Base-by-base conservation (phyloP, 108 stramenopile species). In the Conticribra weissflogii region DNA sequence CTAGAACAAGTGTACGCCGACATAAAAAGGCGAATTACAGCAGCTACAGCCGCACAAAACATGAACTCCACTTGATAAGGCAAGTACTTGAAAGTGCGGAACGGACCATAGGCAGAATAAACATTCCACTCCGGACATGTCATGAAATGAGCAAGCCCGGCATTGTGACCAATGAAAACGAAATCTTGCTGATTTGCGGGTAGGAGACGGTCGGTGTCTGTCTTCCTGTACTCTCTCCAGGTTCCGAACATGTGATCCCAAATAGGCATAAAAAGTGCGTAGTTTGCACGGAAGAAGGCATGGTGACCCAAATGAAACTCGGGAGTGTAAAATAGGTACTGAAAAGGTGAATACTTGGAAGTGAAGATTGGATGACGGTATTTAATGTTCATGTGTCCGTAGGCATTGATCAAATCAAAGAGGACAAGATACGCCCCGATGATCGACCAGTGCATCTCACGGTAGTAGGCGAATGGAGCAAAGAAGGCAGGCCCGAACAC, bases 231-330 rank as follows among this genome's bases (percentile, higher is more conserved):
- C 30, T 71, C 50, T 24, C 86, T 84, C 55, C 63, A 72, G 30
- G 82, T 88, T 23, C 86, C 86, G 63, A 83, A 81, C 57, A 88
- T 45, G 54, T 78, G 76, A 61, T 88, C 86, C 86, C 86, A 88
- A 25, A 88, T 54, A 14, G 86, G 86, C 86, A 88, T 88, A 54
- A 88, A 88, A 2, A 88, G 71, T 8, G 70, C 75, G 49, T 88
- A 88, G 59, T 88, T 88, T 2, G 86, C 84, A 28, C 80, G 59
- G 66, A 88, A 88, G 73, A 83, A 88, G 19, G 83, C 83, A 67
- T 88, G 86, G 59, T 88, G 86, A 16, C 86, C 86, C 34, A 88
- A 76, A 66, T 88, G 86, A 34, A 83, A 88, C 55, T 88, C 86
- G n/a, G 86, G 86, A 5, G 86, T 88, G 68, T 88, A 88, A 57